Evolutionary conservation across 352 stramenopile genomes (phyloP), one percentile per base, ranked within the genome.

Genomic region (Pythium oligandrum): DNA sequence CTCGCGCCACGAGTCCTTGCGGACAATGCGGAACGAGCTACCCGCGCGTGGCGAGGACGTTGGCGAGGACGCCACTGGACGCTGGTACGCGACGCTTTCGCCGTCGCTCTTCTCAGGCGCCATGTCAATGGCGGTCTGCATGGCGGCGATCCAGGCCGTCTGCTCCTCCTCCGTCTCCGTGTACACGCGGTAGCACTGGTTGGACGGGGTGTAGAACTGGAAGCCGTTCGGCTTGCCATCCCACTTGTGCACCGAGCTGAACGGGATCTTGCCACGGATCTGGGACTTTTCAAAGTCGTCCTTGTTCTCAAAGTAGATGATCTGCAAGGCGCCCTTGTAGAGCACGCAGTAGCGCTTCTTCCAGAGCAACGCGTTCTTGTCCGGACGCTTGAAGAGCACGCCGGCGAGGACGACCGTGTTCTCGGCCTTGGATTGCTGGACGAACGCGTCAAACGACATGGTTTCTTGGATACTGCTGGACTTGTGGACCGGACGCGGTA

Each of bases 261-360:
- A 93, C 43, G 80, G 71, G 63, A 93, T 90, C 62, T 90, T 90
- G 62, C 83, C 83, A 48, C 82, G 82, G 63, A 93, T 85, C 11
- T 71, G 60, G 59, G 72, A 71, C 59, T 82, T 78, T 55, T 84
- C 78, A 59, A 86, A 89, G 57, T 87, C 83, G 40, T 83, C 78
- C 32, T 86, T 58, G 44, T 49, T 81, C 53, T 88, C 70, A 56
- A 83, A 93, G 70, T 93, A 90, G 11, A 89, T 76, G 62, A 93
- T 93, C 64, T 88, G 76, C 40, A 90, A 66, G 58, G 78, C 66
- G 57, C 60, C 61, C 40, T 26, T 55, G 66, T 90, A 85, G 40
- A 93, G 75, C 32, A 93, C 83, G 61, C 83, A 93, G 73, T 87
- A 93, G 59, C 83, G 83, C 46, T 90, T 90, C 73, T 93, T 93